Conservation (phyloP, 1,284 basidiomycete genomes). For the Cutaneotrichosporon cutaneum region DNA sequence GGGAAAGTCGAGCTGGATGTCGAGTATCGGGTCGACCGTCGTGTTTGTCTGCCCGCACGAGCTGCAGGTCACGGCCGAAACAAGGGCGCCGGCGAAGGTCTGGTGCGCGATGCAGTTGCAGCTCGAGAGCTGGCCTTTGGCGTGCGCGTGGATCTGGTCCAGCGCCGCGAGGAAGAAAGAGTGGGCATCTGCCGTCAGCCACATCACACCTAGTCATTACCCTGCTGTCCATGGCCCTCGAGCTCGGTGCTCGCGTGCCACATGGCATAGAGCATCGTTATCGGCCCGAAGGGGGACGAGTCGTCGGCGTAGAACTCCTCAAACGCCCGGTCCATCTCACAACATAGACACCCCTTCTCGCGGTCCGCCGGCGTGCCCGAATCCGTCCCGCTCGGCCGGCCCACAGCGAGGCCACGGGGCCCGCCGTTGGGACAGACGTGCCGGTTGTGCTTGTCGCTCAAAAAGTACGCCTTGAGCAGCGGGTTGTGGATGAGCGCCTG, state of each 20-base stretch:
- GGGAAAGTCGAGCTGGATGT: conserved; percentile 80
- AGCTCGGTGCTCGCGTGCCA: conserved; percentile 83
- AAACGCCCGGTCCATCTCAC: conserved; percentile 92
- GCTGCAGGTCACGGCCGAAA: conserved; percentile 86
- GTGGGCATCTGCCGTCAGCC: conserved; percentile 38
- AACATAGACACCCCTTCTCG: conserved; percentile 76
- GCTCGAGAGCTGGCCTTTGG: conserved; percentile 58
- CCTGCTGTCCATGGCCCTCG: conserved; percentile 89
- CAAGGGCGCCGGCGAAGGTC: conserved; percentile 81
- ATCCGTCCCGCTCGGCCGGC: conserved; percentile 29
- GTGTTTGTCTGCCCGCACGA: conserved; percentile 69
- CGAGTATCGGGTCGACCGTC: conserved; percentile 85
- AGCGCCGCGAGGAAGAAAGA: conserved; percentile 73
- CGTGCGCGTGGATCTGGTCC: conserved; percentile 79
- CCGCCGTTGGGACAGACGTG: conserved; percentile 41
- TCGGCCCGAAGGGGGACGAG: conserved; percentile 73
- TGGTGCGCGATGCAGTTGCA: conserved; percentile 92
- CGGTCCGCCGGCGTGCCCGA: conserved; percentile 33
- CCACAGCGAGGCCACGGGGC: conserved; percentile 34
- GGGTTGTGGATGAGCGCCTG: conserved; percentile 94
- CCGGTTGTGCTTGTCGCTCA: conserved; percentile 63
- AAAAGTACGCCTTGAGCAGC: conserved; percentile 82
- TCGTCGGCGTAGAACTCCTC: conserved; percentile 76
- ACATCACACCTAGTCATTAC: conserved; percentile 32
- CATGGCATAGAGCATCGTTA: conserved; percentile 77